These are phyloP conservation scores for Xylaria castorea DNA, from an alignment of 495 filamentous ascomycete species.

Conservation along the genomic window DNA sequence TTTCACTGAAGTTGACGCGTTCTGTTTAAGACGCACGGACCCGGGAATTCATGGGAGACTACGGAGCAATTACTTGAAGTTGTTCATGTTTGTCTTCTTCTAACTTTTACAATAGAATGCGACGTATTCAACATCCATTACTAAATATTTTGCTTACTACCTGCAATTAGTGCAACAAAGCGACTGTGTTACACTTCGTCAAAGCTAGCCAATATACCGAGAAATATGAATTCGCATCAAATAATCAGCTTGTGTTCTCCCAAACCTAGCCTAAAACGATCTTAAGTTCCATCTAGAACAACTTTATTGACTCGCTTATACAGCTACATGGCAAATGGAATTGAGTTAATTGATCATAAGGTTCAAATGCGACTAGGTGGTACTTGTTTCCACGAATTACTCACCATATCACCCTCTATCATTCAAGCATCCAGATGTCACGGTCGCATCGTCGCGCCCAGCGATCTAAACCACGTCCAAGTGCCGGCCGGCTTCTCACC, in stretches of 20 bases:
- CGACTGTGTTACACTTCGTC: background rate
- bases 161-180: background rate
- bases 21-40: background rate
- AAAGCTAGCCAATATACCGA: background rate
- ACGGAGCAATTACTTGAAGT: too few species aligned
- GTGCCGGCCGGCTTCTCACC: background rate
- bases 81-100: background rate
- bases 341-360: background rate
- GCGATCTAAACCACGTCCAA: background rate
- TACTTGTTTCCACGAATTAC: conserved; percentile 16
- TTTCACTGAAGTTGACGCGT: background rate
- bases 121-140: background rate
- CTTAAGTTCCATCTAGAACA: background rate
- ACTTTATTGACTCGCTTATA: background rate
- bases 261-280: background rate
- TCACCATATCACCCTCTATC: background rate
- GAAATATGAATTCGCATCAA: background rate
- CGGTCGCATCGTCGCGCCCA: conserved; percentile 8
- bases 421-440: background rate
- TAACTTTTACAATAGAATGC: background rate
- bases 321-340: background rate
- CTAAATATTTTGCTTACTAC: background rate
- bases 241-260: background rate
- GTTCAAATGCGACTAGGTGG: background rate
- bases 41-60: background rate